Evolutionary conservation across 768 basidiomycete genomes (phyloP).

Genomic region (Boletales sp.): DNA sequence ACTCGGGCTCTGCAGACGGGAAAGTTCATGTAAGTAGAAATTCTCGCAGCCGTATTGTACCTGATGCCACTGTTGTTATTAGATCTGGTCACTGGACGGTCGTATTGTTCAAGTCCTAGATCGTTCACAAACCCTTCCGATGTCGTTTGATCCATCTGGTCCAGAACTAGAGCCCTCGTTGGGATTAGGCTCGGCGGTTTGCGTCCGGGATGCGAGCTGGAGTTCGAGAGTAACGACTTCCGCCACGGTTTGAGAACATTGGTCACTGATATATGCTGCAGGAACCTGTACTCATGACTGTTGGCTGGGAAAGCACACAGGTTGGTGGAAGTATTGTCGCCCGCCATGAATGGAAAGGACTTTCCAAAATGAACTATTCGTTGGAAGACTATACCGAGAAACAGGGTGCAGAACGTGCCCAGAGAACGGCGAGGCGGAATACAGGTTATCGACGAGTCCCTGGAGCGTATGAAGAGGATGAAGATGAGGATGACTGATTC

Average conservation of each 20-base stretch:
- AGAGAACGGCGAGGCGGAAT: constrained; percentile 17
- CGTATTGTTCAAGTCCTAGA: constrained; percentile 80
- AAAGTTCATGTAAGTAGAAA: constrained; percentile 64
- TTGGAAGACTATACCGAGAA: constrained; percentile 79
- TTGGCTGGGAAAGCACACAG: constrained; percentile 73
- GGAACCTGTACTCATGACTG: constrained; percentile 91
- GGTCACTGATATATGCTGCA: constrained; percentile 23
- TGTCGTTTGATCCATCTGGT: constrained; percentile 69
- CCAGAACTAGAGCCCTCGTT: constrained; percentile 39
- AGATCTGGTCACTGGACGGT: constrained; percentile 97
- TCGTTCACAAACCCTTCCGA: constrained; percentile 67
- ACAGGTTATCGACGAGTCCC: constrained; percentile 17
- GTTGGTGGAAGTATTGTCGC: constrained; percentile 73
- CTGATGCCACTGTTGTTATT: constrained; percentile 4
- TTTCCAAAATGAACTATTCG: constrained; percentile 61
- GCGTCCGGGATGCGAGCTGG: constrained; percentile 96
- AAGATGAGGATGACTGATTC: constrained; percentile 13
- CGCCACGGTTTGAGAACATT: neutral
- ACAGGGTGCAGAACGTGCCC: constrained; percentile 31
- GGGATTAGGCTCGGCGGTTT: constrained; percentile 37
- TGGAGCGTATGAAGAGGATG: constrained; percentile 27
- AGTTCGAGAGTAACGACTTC: constrained; percentile 62
- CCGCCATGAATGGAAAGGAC: constrained; percentile 94
- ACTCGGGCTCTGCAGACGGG: constrained; percentile 89
- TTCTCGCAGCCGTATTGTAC: constrained; percentile 1